phyloP scores from a whole-genome alignment of 2,329 filamentous ascomycete genomes.

The Parascedosporium putredinis region DNA sequence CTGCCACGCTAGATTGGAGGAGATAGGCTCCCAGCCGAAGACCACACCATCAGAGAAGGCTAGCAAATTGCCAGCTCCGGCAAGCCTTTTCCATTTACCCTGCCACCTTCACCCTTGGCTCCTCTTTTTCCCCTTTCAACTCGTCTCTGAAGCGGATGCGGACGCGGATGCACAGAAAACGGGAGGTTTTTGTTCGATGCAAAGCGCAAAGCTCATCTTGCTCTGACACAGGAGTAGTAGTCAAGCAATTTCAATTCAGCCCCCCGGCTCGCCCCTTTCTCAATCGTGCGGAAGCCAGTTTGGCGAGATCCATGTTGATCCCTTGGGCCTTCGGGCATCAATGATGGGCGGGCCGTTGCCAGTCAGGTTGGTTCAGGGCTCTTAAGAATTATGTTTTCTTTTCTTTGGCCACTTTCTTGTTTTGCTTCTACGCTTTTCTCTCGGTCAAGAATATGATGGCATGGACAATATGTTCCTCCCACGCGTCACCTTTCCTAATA shows the following conservation, averaged over 20 bases:
- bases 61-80: background rate
- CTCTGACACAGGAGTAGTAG: background rate
- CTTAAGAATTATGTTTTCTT: too few species aligned
- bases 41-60: background rate
- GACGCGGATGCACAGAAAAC: background rate
- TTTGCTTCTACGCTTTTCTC: background rate
- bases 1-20: background rate
- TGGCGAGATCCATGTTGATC: background rate
- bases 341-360: background rate
- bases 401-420: too few species aligned
- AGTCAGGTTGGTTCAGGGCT: too few species aligned
- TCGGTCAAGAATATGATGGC: background rate
- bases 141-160: background rate
- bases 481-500: conserved; percentile 1
- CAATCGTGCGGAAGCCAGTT: background rate
- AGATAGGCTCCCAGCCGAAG: background rate
- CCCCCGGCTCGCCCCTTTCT: too few species aligned
- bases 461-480: too few species aligned
- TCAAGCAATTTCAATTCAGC: background rate
- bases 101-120: background rate
- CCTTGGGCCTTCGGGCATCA: background rate
- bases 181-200: background rate
- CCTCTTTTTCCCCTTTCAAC: background rate
- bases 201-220: background rate
- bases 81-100: background rate